phyloP scores from a whole-genome alignment of 2,329 filamentous ascomycete genomes.

The Bipolaris oryzae region DNA sequence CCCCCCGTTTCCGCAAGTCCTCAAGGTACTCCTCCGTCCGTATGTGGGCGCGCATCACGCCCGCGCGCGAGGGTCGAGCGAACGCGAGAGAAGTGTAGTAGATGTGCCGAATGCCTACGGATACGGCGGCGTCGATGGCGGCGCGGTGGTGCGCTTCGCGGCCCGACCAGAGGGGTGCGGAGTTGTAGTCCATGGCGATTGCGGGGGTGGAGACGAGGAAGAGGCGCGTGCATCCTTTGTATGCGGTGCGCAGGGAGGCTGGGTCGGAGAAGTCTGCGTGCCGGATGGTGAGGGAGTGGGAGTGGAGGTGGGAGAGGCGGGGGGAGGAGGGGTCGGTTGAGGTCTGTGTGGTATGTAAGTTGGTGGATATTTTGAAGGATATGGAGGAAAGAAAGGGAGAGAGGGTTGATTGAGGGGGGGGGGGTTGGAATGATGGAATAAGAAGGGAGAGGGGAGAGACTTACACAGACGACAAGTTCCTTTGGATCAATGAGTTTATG shows the following conservation, averaged over 20 bases:
- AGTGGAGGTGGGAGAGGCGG: constrained; percentile 38
- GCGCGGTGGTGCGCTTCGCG: constrained; percentile 53
- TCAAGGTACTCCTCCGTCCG: constrained; percentile 52
- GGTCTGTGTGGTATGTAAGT: constrained; percentile 18
- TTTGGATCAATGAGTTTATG: constrained; percentile 47
- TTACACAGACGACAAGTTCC: constrained; percentile 49
- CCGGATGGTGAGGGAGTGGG: constrained; percentile 45
- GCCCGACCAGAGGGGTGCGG: constrained; percentile 50
- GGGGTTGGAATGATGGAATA: too few species aligned
- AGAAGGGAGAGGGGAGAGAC: constrained; percentile 5
- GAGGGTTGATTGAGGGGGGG: too few species aligned
- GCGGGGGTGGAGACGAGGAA: constrained; percentile 54
- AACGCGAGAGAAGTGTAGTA: constrained; percentile 57
- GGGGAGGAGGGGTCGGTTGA: constrained; percentile 22
- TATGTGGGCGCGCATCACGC: constrained; percentile 56
- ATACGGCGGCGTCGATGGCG: constrained; percentile 51
- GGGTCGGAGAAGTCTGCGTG: constrained; percentile 50
- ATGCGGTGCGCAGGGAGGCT: constrained; percentile 42
- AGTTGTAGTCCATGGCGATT: constrained; percentile 53
- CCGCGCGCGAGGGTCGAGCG: constrained; percentile 47
- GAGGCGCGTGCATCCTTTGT: constrained; percentile 48
- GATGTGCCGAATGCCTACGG: constrained; percentile 52
- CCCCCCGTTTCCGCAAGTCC: constrained; percentile 29
- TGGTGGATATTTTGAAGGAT: constrained; percentile 5
- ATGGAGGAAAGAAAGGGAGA: not conserved